phyloP scores from a whole-genome alignment of 495 filamentous ascomycete species.

The Penicillium desertorum region DNA sequence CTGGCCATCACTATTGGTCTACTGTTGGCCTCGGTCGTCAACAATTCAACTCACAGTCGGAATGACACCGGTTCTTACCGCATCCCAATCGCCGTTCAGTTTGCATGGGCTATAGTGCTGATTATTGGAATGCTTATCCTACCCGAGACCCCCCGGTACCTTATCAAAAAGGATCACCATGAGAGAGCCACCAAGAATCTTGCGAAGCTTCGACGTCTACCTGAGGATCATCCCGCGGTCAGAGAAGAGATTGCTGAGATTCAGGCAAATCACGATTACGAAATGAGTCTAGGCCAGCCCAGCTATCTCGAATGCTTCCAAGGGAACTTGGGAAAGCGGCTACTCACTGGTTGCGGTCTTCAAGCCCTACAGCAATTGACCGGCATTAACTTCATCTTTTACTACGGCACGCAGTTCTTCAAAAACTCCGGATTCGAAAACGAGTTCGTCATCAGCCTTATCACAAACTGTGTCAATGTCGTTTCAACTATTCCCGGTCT shows the following conservation, averaged over 20 bases:
- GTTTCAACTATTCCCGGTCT: constrained; percentile 66
- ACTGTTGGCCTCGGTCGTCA: constrained; percentile 67
- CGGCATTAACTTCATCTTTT: constrained; percentile 75
- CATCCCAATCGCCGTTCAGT: constrained; percentile 66
- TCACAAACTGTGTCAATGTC: constrained; percentile 68
- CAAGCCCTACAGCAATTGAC: constrained; percentile 79
- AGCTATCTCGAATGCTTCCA: constrained; percentile 62
- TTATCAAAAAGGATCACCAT: constrained; percentile 47
- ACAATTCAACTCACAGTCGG: constrained; percentile 61
- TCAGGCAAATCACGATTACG: constrained; percentile 64
- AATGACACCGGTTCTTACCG: constrained; percentile 51
- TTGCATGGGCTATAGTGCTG: constrained; percentile 66
- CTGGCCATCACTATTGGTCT: constrained; percentile 71
- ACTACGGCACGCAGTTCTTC: constrained; percentile 71
- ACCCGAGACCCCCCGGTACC: constrained; percentile 71
- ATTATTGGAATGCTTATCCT: constrained; percentile 65
- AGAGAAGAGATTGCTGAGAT: no score
- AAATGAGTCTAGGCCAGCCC: constrained; percentile 52
- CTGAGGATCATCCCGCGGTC: no score
- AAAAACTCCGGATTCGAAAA: constrained; percentile 60
- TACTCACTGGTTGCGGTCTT: constrained; percentile 63
- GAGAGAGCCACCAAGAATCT: no score
- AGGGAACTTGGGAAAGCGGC: constrained; percentile 51
- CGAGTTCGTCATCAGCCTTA: constrained; percentile 64
- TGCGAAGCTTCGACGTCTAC: no score